Evolutionary conservation across 305 asterid species (phyloP).

Genomic region (Stenogyne calaminthoides): DNA sequence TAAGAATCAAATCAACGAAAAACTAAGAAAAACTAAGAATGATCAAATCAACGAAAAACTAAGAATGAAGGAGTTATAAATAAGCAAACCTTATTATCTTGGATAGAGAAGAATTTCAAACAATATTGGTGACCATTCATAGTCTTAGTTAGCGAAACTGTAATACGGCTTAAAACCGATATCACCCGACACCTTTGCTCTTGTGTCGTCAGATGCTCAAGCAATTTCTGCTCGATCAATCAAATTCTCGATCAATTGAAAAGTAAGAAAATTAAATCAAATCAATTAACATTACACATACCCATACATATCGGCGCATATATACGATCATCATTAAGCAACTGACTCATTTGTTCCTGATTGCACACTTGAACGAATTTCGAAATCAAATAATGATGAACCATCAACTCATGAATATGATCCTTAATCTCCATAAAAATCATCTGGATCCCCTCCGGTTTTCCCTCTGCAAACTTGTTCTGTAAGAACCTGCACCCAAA

Average conservation of each 20-base stretch:
- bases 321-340: conserved; percentile 33
- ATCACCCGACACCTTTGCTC: conserved; percentile 40
- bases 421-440: conserved; percentile 52
- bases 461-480: conserved; percentile 47
- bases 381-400: conserved; percentile 48
- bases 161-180: conserved; percentile 38
- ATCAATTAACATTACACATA: not conserved
- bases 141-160: conserved; percentile 44
- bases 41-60: too few relatives aligned
- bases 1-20: too few relatives aligned
- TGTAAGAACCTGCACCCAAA: conserved; percentile 53
- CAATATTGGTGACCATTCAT: conserved; percentile 58
- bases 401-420: conserved; percentile 50
- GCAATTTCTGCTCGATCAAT: conserved; percentile 48
- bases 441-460: conserved; percentile 39
- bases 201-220: conserved; percentile 35
- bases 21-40: too few relatives aligned
- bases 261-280: not conserved
- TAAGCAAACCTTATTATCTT: conserved; percentile 58
- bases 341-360: conserved; percentile 40
- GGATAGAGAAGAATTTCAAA: conserved; percentile 34
- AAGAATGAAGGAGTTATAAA: too few relatives aligned
- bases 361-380: conserved; percentile 40
- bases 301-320: conserved; percentile 56
- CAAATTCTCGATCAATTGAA: not conserved